Conservation (phyloP, 176 grass and related monocot genomes). For the Sorghum bicolor region Sorghum_bicolor_NCBIv3 NC_012873.2:5476001-5476500, state of each 20-base stretch:
- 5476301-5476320: neutral
- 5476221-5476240: neutral
- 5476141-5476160: neutral
- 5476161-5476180: neutral
- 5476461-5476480: constrained; percentile 99
- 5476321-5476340: neutral
- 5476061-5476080: neutral
- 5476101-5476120: neutral
- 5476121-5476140: neutral
- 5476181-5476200: neutral
- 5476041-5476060: neutral
- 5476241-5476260: neutral
- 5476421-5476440: constrained; percentile 98
- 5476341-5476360: constrained; percentile 10
- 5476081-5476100: neutral
- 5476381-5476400: constrained; percentile 87
- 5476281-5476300: neutral
- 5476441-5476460: constrained; percentile 99
- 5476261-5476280: neutral
- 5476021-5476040: neutral
- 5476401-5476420: constrained; percentile 99
- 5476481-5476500: constrained; percentile 95
- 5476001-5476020: neutral
- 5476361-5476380: constrained; percentile 61
- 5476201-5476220: neutral